These are phyloP conservation scores for Ustilago xerochloae DNA, from an alignment of 1,284 basidiomycete species.

Conservation along the genomic window DNA sequence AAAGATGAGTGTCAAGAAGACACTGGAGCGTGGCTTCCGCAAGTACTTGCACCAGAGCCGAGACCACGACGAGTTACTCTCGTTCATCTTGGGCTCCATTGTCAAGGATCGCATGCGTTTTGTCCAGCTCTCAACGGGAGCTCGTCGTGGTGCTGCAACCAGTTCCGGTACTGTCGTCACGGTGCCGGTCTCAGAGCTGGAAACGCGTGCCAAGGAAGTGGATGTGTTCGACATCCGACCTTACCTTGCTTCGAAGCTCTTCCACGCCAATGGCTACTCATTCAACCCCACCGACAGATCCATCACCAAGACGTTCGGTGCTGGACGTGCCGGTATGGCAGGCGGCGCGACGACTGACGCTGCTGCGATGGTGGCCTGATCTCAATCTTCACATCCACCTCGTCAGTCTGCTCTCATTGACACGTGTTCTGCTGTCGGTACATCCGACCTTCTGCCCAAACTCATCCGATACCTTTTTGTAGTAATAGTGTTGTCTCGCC, in stretches of 20 bases:
- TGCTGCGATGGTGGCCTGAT: slow-evolving; percentile 34
- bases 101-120: slow-evolving; percentile 93
- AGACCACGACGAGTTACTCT: slow-evolving; percentile 91
- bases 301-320: slow-evolving; percentile 63
- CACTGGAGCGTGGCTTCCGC: slow-evolving; percentile 88
- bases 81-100: slow-evolving; percentile 92
- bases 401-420: background rate
- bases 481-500: slow-evolving; percentile 1
- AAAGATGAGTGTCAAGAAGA: slow-evolving; percentile 98
- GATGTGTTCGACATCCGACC: slow-evolving; percentile 90
- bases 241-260: slow-evolving; percentile 86
- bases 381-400: background rate
- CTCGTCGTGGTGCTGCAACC: slow-evolving; percentile 17
- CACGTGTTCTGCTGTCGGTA: no score
- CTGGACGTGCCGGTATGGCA: slow-evolving; percentile 12
- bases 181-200: slow-evolving; percentile 62
- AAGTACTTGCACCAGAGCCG: slow-evolving; percentile 94
- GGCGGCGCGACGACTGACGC: slow-evolving; percentile 15
- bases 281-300: slow-evolving; percentile 55
- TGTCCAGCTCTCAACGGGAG: slow-evolving; percentile 68
- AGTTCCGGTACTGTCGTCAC: slow-evolving; percentile 42
- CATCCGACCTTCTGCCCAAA: background rate
- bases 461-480: slow-evolving; percentile 1
- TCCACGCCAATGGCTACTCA: slow-evolving; percentile 88
- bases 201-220: slow-evolving; percentile 82